Percentiles rank a stretch among this genome's conserved stretches.
Evolutionary conservation across 169 alveolate genomes (phyloP).

Genomic region (Amoebophrya sp.): DNA sequence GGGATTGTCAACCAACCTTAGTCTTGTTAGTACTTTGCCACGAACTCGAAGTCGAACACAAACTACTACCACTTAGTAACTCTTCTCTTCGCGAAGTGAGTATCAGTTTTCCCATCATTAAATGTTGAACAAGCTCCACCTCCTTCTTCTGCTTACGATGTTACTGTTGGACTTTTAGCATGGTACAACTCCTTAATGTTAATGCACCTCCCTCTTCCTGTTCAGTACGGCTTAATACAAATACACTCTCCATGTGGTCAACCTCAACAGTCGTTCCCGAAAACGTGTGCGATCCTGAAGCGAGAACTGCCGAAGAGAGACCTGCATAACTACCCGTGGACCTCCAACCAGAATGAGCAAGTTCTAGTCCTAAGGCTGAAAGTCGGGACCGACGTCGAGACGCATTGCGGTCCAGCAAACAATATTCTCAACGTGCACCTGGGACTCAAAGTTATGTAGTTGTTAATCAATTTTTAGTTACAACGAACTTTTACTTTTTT

Average conservation of each 20-base stretch:
- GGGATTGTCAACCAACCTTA: no score
- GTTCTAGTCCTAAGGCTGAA: constrained; percentile 30
- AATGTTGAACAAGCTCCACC: not conserved
- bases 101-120: not conserved
- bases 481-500: no score
- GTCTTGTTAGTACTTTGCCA: no score
- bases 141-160: not conserved
- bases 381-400: constrained; percentile 39
- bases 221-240: not conserved
- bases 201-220: not conserved
- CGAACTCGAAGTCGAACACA: no score
- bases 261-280: constrained; percentile 37
- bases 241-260: no score
- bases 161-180: not conserved
- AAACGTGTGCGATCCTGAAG: constrained; percentile 46
- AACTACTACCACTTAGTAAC: no score
- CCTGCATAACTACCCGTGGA: constrained; percentile 38
- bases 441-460: constrained; percentile 39
- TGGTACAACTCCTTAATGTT: not conserved
- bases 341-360: constrained; percentile 51
- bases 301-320: not conserved
- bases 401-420: constrained; percentile 49
- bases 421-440: constrained; percentile 44
- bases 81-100: not conserved
- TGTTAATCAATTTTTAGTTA: no score